Evolutionary conservation across 164 flowering plant genomes (phyloP).

Genomic region (Santalum album): DNA sequence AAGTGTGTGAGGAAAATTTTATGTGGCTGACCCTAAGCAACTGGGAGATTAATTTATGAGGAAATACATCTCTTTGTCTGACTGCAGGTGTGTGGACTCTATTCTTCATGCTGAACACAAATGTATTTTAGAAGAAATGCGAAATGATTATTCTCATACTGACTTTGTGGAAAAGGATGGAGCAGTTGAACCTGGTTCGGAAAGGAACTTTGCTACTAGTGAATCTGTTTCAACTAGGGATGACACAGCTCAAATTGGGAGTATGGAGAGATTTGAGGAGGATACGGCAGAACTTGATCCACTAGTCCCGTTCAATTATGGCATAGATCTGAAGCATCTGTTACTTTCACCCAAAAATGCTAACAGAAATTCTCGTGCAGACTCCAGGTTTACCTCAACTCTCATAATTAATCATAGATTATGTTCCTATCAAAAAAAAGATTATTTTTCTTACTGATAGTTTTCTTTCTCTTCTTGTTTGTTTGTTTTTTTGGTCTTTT

Average conservation of each 20-base stretch:
- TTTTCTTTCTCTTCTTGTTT: no score
- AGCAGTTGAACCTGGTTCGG: constrained; percentile 1
- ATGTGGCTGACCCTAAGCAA: background rate
- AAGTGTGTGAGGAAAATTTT: no score
- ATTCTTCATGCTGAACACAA: constrained; percentile 92
- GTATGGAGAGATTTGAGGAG: constrained; percentile 4
- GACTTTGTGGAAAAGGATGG: constrained; percentile 15
- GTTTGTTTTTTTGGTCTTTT: no score
- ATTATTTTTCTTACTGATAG: no score
- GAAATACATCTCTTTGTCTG: no score
- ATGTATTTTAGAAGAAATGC: constrained; percentile 69
- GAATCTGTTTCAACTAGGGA: constrained; percentile 12
- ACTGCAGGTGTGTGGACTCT: constrained; percentile 69
- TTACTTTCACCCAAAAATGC: constrained; percentile 20
- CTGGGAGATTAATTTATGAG: background rate
- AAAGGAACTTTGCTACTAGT: constrained; percentile 13
- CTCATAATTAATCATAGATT: no score
- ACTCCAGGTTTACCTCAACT: constrained; percentile 51
- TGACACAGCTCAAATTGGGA: constrained; percentile 8
- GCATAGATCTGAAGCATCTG: constrained; percentile 29
- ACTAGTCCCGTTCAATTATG: constrained; percentile 18
- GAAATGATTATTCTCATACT: constrained; percentile 42
- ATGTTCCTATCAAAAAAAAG: no score
- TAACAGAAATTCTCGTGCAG: constrained; percentile 11
- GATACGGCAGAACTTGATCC: constrained; percentile 11